Percentiles rank a stretch among this genome's conserved stretches.
phyloP scores from a whole-genome alignment of 345 rosid genomes.

The Nephelium lappaceum region DNA sequence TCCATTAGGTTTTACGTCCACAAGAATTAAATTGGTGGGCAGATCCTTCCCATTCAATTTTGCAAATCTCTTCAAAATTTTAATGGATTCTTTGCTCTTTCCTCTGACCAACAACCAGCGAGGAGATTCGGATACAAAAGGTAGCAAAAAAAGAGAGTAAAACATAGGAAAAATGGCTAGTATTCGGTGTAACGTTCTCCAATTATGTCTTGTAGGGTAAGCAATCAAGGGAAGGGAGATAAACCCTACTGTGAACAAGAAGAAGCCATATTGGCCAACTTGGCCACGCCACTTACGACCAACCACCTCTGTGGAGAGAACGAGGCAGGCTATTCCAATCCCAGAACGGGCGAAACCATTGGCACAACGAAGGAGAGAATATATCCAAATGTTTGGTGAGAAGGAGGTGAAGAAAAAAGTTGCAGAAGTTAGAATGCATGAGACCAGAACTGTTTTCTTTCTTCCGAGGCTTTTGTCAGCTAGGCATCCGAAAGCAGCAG shows the following conservation, averaged over 20 bases:
- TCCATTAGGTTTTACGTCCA: not conserved
- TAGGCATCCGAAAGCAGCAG: constrained; percentile 54
- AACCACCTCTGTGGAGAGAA: constrained; percentile 67
- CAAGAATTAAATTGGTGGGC: constrained; percentile 42
- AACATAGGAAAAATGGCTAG: constrained; percentile 53
- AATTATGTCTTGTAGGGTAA: constrained; percentile 51
- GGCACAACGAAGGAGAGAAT: constrained; percentile 59
- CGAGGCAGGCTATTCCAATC: constrained; percentile 68
- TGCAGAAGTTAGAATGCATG: constrained; percentile 52
- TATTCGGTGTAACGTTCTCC: constrained; percentile 60
- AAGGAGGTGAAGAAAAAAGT: constrained; percentile 66
- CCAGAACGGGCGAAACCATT: constrained; percentile 67
- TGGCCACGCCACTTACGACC: constrained; percentile 78
- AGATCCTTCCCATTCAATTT: constrained; percentile 53
- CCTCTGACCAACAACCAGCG: constrained; percentile 74
- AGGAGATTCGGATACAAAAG: constrained; percentile 70
- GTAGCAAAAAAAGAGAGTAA: constrained; percentile 47
- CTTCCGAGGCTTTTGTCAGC: constrained; percentile 68
- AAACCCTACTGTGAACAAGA: constrained; percentile 71
- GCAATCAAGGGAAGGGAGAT: constrained; percentile 67
- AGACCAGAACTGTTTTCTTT: constrained; percentile 51
- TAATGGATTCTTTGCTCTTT: constrained; percentile 53
- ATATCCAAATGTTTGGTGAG: constrained; percentile 71
- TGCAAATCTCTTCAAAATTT: constrained; percentile 47
- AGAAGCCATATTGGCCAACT: constrained; percentile 78